Percentiles rank a stretch among this genome's conserved stretches.
Evolutionary conservation across 768 basidiomycete species (phyloP).

Genomic region (Mycena venus): DNA sequence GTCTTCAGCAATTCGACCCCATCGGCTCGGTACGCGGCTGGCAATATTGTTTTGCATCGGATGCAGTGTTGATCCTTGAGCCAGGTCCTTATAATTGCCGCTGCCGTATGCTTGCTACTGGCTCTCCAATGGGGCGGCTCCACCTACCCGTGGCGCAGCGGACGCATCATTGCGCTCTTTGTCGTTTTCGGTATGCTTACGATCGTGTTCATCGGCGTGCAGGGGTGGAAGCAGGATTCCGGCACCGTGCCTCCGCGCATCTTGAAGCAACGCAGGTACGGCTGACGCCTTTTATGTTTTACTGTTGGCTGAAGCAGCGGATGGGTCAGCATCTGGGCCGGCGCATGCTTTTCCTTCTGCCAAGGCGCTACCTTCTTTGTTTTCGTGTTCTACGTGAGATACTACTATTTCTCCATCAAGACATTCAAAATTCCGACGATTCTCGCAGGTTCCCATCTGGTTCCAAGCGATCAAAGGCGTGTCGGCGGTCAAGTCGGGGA

Average conservation of each 20-base stretch:
- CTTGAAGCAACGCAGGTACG: constrained; percentile 3
- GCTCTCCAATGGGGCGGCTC: constrained; percentile 62
- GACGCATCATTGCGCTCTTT: constrained; percentile 26
- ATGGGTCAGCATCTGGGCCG: constrained; percentile 21
- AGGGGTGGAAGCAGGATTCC: constrained; percentile 21
- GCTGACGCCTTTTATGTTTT: no score
- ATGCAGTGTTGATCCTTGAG: neutral
- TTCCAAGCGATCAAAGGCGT: constrained; percentile 31
- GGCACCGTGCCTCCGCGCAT: constrained; percentile 31
- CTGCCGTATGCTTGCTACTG: constrained; percentile 38
- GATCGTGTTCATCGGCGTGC: constrained; percentile 28
- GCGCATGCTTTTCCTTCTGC: constrained; percentile 20
- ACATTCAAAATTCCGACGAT: neutral
- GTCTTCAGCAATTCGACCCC: constrained; percentile 33
- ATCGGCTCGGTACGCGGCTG: constrained; percentile 24
- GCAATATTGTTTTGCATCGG: neutral
- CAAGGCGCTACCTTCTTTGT: constrained; percentile 22
- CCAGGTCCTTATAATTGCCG: constrained; percentile 30
- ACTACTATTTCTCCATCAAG: neutral
- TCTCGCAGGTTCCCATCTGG: constrained; percentile 16
- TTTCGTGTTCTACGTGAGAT: constrained; percentile 24
- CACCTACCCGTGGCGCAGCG: constrained; percentile 54
- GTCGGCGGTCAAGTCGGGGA: constrained; percentile 24
- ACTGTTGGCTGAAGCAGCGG: no score
- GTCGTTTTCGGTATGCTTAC: constrained; percentile 33